Evolutionary conservation across 352 stramenopile genomes (phyloP).

Genomic region (Sclerospora graminicola): DNA sequence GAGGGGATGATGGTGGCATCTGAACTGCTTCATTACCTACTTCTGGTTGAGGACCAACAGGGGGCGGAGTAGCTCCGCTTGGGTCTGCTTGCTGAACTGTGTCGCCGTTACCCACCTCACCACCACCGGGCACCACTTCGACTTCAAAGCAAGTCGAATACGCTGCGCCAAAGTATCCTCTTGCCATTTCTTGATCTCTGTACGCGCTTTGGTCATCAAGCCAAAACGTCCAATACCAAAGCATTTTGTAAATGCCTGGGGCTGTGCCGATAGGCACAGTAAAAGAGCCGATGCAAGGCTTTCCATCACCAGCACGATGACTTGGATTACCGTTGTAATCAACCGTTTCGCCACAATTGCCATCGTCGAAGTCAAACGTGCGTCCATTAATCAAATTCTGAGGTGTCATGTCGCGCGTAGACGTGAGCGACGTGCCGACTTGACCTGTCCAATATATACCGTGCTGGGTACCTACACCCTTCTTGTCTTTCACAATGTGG

Average conservation of each 20-base stretch:
- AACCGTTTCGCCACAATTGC: conserved; percentile 46
- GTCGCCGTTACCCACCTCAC: too few species aligned
- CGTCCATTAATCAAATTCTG: conserved; percentile 38
- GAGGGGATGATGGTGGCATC: too few species aligned
- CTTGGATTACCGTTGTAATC: conserved; percentile 33
- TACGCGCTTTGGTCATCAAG: conserved; percentile 37
- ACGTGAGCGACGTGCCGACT: conserved; percentile 23
- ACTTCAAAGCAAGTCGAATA: conserved; percentile 67
- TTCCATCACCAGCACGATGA: conserved; percentile 39
- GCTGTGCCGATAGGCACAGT: conserved; percentile 31
- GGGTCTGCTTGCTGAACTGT: too few species aligned
- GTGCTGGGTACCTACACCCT: conserved; percentile 40
- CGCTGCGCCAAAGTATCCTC: conserved; percentile 52
- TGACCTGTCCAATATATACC: conserved; percentile 57
- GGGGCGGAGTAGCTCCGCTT: too few species aligned
- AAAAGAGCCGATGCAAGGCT: conserved; percentile 49
- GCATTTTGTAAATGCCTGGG: conserved; percentile 44
- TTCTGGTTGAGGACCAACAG: too few species aligned
- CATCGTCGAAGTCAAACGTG: conserved; percentile 42
- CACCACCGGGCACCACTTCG: too few species aligned
- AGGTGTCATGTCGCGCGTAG: conserved; percentile 35
- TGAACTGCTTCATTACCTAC: too few species aligned
- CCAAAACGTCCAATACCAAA: conserved; percentile 71
- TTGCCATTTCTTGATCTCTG: conserved; percentile 32
- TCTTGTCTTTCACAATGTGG: conserved; percentile 64